A percentile compares a stretch with the other conserved stretches of the same genome.
These are phyloP conservation scores for Talaromyces sp. DNA, from an alignment of 2,329 filamentous ascomycete species.

Conservation along the genomic window DNA sequence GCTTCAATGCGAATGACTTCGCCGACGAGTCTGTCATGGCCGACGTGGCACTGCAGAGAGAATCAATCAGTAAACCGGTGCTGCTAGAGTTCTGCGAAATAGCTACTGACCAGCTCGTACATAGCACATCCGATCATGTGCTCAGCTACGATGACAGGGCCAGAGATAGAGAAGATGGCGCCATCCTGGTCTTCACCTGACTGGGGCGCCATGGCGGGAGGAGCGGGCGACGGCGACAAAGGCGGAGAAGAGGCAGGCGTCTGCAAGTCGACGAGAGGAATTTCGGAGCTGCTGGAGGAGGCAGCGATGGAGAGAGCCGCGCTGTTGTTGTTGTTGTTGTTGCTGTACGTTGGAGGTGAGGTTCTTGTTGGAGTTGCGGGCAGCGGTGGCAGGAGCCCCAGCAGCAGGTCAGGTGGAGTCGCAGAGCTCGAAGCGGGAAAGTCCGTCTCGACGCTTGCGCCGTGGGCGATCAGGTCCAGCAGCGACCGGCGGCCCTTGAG, in stretches of 20 bases:
- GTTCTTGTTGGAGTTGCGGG: constrained; percentile 19
- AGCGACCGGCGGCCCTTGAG: constrained; percentile 58
- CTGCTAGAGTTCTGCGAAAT: constrained; percentile 4
- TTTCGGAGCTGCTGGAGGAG: constrained; percentile 36
- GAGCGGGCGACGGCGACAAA: constrained; percentile 1
- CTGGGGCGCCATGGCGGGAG: constrained; percentile 40
- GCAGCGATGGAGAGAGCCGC: constrained; percentile 26
- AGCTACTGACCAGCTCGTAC: constrained; percentile 81
- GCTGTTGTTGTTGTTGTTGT: not conserved
- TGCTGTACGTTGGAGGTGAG: not conserved
- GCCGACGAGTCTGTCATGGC: constrained; percentile 85
- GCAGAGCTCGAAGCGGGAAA: constrained; percentile 15
- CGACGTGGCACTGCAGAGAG: constrained; percentile 70
- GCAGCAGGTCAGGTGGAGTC: constrained; percentile 30
- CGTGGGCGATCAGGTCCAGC: constrained; percentile 55
- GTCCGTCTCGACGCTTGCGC: constrained; percentile 34
- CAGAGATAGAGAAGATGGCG: constrained; percentile 68
- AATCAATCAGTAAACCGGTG: constrained; percentile 6
- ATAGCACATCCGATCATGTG: constrained; percentile 99
- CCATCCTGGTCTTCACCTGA: constrained; percentile 56
- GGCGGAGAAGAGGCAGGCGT: not conserved
- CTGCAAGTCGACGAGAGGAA: constrained; percentile 16
- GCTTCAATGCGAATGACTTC: constrained; percentile 97
- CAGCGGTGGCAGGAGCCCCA: constrained; percentile 41
- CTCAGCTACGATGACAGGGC: constrained; percentile 92